These are phyloP conservation scores for Cyanidioschyzon merolae DNA, from an alignment of 23 red algal species.

Conservation along the genomic window DNA sequence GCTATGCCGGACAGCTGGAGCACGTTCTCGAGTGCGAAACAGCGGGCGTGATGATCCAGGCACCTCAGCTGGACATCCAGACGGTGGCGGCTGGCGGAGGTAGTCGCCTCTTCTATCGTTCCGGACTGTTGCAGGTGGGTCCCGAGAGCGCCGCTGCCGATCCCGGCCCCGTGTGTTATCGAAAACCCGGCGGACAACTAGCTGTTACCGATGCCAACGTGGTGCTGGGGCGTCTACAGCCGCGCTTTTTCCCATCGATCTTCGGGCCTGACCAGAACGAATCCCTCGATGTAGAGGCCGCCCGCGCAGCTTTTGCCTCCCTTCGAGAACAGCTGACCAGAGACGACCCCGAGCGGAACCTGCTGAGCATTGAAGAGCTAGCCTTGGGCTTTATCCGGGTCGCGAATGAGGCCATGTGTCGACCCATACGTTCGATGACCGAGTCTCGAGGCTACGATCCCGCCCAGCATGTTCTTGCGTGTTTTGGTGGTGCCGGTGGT, in stretches of 20 bases:
- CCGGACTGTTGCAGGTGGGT: slow-evolving; percentile 74
- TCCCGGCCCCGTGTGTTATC: slow-evolving; percentile 88
- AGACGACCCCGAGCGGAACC: not conserved
- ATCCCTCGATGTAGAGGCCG: slow-evolving; percentile 65
- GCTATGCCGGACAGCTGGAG: slow-evolving; percentile 75
- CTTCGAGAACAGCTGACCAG: slow-evolving; percentile 44
- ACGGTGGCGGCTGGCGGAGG: slow-evolving; percentile 97
- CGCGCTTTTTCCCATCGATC: slow-evolving; percentile 73
- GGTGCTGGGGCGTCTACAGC: slow-evolving; percentile 71
- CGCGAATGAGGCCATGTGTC: slow-evolving; percentile 98
- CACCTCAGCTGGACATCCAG: slow-evolving; percentile 91
- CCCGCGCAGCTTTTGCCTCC: slow-evolving; percentile 40
- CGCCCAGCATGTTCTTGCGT: slow-evolving; percentile 62
- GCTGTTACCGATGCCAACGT: slow-evolving; percentile 95
- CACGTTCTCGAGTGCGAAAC: slow-evolving; percentile 80
- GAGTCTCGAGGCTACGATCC: slow-evolving; percentile 71
- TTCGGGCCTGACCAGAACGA: slow-evolving; percentile 73
- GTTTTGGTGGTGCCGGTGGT: slow-evolving; percentile 95
- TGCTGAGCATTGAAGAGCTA: slow-evolving; percentile 49
- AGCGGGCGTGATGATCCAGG: slow-evolving; percentile 85
- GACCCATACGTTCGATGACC: slow-evolving; percentile 85
- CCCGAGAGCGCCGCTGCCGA: slow-evolving; percentile 89
- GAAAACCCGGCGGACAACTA: slow-evolving; percentile 47
- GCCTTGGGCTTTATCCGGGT: slow-evolving; percentile 87
- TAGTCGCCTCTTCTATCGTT: slow-evolving; percentile 57